Evolutionary conservation across 495 filamentous ascomycete species (phyloP), one percentile per base, ranked within the genome.

Genomic region (Daldinia childiae): DNA sequence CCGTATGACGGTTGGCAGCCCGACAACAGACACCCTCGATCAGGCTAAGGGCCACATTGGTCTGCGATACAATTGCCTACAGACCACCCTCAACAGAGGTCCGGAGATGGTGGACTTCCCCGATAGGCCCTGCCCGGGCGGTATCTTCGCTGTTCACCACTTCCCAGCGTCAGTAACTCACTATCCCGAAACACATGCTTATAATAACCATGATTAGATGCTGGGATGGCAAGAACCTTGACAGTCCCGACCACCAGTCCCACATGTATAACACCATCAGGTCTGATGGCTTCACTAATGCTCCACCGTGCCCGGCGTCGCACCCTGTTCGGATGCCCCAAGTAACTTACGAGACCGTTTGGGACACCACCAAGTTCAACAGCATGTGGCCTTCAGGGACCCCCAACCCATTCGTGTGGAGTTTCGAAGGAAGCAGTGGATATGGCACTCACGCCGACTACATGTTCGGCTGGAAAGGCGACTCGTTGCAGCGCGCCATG

Each of bases 201-300:
- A 62, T 73, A 48, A 54, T 71, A 12, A 77, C 79, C 1, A 36
- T 43, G 14, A 0, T 29, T 26, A 82, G 82, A 64, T 83, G 84
- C 77, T 88, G 86, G 86, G 86, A 89, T 72, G 87, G 86, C 58
- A 82, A 84, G 74, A 87, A 86, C 72, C 79, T 87, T n/a, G 86
- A 87, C 75, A 85, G 83, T 51, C 80, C 83, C 29, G 84, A 88
- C 76, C 87, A 88, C 75, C 81, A 83, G 51, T 82, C 83, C 14
- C 87, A 89, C 79, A 84, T 84, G 82, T 83, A 77, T 76, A 80
- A 79, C 73, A 84, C 82, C 4, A 78, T 78, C 36, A 74, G 60
- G 12, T 30, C 43, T 58, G 80, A 82, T 29, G 80, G 80, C 24
- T 85, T 85, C 75, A 63, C 68, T 32, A 74, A 78, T 45, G 78